Conservation (phyloP, 495 filamentous ascomycete species). For the Clavariopsis aquatica region DNA sequence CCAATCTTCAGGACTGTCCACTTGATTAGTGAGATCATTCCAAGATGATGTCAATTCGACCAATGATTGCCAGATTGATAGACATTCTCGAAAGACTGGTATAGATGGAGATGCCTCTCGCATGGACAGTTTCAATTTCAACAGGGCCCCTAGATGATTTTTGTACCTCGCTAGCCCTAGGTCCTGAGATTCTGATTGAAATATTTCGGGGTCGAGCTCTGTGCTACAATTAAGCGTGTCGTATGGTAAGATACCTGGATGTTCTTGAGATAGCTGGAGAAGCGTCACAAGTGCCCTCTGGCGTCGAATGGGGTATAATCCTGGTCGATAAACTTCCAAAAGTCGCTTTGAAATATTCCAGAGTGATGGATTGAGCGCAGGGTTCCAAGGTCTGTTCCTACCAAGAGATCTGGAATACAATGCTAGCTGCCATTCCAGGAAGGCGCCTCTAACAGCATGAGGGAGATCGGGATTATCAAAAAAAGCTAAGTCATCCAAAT, state of each 20-base stretch:
- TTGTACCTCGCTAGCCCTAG: conserved; percentile 54
- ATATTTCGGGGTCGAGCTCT: neutral
- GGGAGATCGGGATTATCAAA: conserved; percentile 51
- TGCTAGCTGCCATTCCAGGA: conserved; percentile 61
- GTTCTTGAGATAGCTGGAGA: conserved; percentile 28
- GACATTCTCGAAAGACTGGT: conserved; percentile 51
- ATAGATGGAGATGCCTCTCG: conserved; percentile 52
- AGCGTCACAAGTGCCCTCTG: conserved; percentile 31
- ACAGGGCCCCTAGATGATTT: conserved; percentile 60
- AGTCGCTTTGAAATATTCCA: conserved; percentile 41
- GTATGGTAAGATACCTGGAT: conserved; percentile 14
- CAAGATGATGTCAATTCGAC: conserved; percentile 52
- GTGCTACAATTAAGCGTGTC: neutral
- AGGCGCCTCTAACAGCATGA: conserved; percentile 46
- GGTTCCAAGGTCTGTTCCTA: conserved; percentile 31
- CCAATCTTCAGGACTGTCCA: conserved; percentile 64
- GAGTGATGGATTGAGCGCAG: conserved; percentile 21
- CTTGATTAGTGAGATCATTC: conserved; percentile 53
- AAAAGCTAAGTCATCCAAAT: conserved; percentile 24
- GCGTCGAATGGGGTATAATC: conserved; percentile 40
- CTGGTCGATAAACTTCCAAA: conserved; percentile 34
- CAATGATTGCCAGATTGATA: conserved; percentile 57
- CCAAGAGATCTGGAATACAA: conserved; percentile 38
- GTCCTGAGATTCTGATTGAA: conserved; percentile 53
- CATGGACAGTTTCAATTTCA: conserved; percentile 57